Percentiles rank a stretch among this genome's conserved stretches.
Evolutionary conservation across 2,329 filamentous ascomycete genomes (phyloP).

Genomic region (Phialophora verrucosa): DNA sequence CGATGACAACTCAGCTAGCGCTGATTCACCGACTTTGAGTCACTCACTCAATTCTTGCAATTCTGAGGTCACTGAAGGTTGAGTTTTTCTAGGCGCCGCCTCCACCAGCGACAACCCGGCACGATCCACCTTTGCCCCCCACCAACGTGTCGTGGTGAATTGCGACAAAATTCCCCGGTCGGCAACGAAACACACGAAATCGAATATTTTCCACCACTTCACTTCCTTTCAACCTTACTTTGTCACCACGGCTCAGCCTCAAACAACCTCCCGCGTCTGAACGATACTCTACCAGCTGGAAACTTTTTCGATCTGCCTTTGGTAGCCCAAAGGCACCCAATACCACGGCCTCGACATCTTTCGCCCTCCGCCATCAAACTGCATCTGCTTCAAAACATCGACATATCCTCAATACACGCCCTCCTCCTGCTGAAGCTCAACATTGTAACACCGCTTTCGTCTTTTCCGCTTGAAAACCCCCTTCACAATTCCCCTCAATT

Average conservation of each 20-base stretch:
- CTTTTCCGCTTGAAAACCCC: conserved; percentile 35
- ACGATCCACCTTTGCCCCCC: conserved; percentile 26
- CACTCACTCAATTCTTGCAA: conserved; percentile 12
- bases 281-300: conserved; percentile 9
- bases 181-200: conserved; percentile 23
- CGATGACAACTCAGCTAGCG: conserved; percentile 22
- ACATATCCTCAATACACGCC: conserved; percentile 56
- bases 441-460: conserved; percentile 26
- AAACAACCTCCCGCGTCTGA: background rate
- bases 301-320: conserved; percentile 32
- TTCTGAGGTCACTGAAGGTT: conserved; percentile 14
- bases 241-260: conserved; percentile 12
- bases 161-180: conserved; percentile 28
- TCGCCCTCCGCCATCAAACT: conserved; percentile 48
- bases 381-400: conserved; percentile 51
- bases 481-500: conserved; percentile 62
- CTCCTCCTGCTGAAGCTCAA: conserved; percentile 48
- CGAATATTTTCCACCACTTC: conserved; percentile 20
- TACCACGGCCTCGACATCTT: conserved; percentile 39
- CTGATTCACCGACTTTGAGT: conserved; percentile 26
- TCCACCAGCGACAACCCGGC: conserved; percentile 8
- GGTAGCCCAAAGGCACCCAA: conserved; percentile 37
- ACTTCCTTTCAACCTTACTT: conserved; percentile 10
- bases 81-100: background rate
- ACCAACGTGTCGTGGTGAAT: conserved; percentile 30